Base-by-base conservation (phyloP, 78 protist species). In the Diacronema lutheri region DNA sequence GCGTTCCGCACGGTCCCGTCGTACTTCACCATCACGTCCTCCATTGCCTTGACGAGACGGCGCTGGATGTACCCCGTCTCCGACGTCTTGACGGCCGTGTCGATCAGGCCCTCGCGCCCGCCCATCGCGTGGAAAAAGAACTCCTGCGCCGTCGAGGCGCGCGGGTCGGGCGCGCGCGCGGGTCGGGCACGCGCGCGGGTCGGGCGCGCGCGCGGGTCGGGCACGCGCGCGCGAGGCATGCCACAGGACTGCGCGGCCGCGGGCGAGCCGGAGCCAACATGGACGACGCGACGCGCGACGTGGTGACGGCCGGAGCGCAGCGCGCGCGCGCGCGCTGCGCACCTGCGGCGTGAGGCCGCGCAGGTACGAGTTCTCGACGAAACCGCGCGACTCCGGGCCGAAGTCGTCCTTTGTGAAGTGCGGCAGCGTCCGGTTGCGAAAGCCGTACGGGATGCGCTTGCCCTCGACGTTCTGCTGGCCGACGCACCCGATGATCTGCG, bases 391-490 rank as follows among this genome's bases (percentile, higher is more conserved):
- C 41, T 85, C 89, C 14, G 89, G 89, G 9, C 89, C 89, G n/a
- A 66, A 71, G 69, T 85, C 89, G 29, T 62, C 89, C 86, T 97
- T 95, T 31, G 88, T n/a, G 91, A 98, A 99, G 84, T 98, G 99
- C 14, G 99, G 99, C 46, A 99, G 93, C 16, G 99, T 90, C 40
- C 99, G 93, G 29, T 84, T 37, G 26, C 84, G 84, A 92, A 98
- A 99, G 58, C 99, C 98, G 83, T 83, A 96, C 26, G 99, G 98
- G 37, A 98, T 95, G 62, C 99, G 98, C 91, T 95, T 90, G 31
- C 99, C 99, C 80, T 96, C 99, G 40, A 99, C 99, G 92, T 98
- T 98, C 84, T 98, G 99, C 94, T 99, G 99, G 37, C 99, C 99
- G 50, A 98, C 99, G 64, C 97, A 94, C n/a, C 99, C 99, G 68